These are phyloP conservation scores for Isabelozyma gotoi DNA, from an alignment of 805 yeast genomes.

Conservation along the genomic window DNA sequence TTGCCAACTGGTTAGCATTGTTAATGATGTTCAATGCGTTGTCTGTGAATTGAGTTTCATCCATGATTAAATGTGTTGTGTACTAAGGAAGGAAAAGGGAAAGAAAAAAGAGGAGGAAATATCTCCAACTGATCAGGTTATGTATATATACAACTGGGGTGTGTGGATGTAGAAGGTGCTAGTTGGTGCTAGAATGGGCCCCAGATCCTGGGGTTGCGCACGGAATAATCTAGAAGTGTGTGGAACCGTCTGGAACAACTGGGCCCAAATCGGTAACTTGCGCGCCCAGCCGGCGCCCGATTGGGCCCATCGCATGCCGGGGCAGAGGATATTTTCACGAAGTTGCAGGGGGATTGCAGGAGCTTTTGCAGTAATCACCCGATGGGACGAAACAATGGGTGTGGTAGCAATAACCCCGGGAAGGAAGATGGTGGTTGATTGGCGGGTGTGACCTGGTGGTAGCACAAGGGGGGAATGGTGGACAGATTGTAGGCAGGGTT, in stretches of 20 bases:
- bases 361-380: background rate
- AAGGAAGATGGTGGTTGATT: too few relatives aligned
- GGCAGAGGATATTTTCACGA: too few relatives aligned
- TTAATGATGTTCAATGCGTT: slow-evolving; percentile 83
- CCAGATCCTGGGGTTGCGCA: background rate
- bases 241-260: slow-evolving; percentile 4
- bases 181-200: background rate
- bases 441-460: too few relatives aligned
- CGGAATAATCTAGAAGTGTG: background rate
- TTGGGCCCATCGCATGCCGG: background rate
- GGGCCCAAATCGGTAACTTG: background rate
- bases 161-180: background rate
- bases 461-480: too few relatives aligned
- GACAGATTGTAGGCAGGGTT: too few relatives aligned
- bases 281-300: background rate
- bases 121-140: too few relatives aligned
- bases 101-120: background rate
- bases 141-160: background rate
- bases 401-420: too few relatives aligned
- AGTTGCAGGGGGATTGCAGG: too few relatives aligned
- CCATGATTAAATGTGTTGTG: slow-evolving; percentile 38
- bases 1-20: slow-evolving; percentile 77
- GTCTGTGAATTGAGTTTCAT: slow-evolving; percentile 84
- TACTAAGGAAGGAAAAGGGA: background rate
- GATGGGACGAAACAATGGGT: background rate